Evolutionary conservation across 495 filamentous ascomycete genomes (phyloP).

Genomic region (Talaromyces nanjingensis): DNA sequence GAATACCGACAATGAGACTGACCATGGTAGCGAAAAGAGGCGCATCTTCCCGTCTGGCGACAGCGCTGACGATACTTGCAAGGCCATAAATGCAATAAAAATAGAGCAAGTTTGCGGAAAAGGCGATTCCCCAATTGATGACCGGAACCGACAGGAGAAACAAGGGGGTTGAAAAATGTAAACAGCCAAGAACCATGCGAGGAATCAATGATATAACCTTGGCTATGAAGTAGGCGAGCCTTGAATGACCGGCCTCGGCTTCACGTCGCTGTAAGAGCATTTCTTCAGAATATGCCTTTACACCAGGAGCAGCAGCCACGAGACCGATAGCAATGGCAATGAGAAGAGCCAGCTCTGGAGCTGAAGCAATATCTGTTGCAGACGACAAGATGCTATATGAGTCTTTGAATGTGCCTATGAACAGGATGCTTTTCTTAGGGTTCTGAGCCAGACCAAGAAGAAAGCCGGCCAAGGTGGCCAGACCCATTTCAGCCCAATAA

Average conservation of each 20-base stretch:
- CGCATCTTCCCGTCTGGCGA: conserved; percentile 39
- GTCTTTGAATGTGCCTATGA: conserved; percentile 40
- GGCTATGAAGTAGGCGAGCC: conserved; percentile 49
- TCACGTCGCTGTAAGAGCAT: conserved; percentile 37
- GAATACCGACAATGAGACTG: conserved; percentile 37
- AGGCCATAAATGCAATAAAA: conserved; percentile 55
- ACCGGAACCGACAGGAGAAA: conserved; percentile 42
- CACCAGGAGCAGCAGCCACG: conserved; percentile 44
- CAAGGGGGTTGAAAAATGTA: conserved; percentile 50
- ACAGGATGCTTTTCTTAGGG: conserved; percentile 40
- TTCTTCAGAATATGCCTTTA: conserved; percentile 51
- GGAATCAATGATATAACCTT: conserved; percentile 43
- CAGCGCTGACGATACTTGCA: conserved; percentile 41
- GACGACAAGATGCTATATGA: conserved; percentile 46
- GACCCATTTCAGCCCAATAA: conserved; percentile 46
- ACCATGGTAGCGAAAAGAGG: conserved; percentile 42
- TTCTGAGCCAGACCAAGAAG: conserved; percentile 47
- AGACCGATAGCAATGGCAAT: conserved; percentile 47
- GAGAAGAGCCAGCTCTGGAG: conserved; percentile 43
- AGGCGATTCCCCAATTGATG: conserved; percentile 36
- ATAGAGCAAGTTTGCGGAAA: conserved; percentile 43
- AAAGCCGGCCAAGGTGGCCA: conserved; percentile 42
- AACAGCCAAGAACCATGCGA: conserved; percentile 40
- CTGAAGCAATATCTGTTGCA: conserved; percentile 38
- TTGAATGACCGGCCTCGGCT: conserved; percentile 45